A percentile compares a stretch with the other conserved stretches of the same genome.
Evolutionary conservation across 495 filamentous ascomycete species (phyloP).

Genomic region (Lasiosphaeria miniovina): DNA sequence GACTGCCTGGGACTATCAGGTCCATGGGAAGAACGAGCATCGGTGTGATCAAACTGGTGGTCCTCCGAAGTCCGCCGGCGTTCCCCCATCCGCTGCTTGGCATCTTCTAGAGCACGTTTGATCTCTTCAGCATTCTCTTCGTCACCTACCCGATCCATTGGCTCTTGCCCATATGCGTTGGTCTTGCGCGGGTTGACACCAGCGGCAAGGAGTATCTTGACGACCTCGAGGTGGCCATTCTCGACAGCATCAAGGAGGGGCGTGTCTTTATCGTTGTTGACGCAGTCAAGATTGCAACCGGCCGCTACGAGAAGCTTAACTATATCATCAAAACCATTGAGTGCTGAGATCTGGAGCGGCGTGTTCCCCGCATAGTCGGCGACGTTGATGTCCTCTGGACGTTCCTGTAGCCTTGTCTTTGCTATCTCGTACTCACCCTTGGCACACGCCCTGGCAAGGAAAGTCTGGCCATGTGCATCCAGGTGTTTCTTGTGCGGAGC

Average conservation of each 20-base stretch:
- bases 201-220: conserved; percentile 76
- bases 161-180: conserved; percentile 83
- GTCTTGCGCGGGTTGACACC: conserved; percentile 85
- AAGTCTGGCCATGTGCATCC: conserved; percentile 81
- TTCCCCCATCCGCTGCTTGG: conserved; percentile 48
- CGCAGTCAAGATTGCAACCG: conserved; percentile 74
- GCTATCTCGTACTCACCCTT: conserved; percentile 70
- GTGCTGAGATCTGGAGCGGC: conserved; percentile 83
- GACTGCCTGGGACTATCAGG: conserved; percentile 67
- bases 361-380: conserved; percentile 93
- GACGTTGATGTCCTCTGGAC: conserved; percentile 81
- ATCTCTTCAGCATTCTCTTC: conserved; percentile 66
- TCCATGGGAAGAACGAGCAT: conserved; percentile 62
- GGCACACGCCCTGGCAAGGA: conserved; percentile 79
- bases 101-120: conserved; percentile 50
- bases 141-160: conserved; percentile 73
- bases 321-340: conserved; percentile 78
- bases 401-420: conserved; percentile 64
- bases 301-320: conserved; percentile 76
- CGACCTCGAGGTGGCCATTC: conserved; percentile 88
- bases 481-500: conserved; percentile 73
- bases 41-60: conserved; percentile 50
- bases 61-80: conserved; percentile 64
- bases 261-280: conserved; percentile 84
- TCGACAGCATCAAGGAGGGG: conserved; percentile 94